Conservation (phyloP, 2,329 filamentous ascomycete species). For the Pezicula rhizophila region DNA sequence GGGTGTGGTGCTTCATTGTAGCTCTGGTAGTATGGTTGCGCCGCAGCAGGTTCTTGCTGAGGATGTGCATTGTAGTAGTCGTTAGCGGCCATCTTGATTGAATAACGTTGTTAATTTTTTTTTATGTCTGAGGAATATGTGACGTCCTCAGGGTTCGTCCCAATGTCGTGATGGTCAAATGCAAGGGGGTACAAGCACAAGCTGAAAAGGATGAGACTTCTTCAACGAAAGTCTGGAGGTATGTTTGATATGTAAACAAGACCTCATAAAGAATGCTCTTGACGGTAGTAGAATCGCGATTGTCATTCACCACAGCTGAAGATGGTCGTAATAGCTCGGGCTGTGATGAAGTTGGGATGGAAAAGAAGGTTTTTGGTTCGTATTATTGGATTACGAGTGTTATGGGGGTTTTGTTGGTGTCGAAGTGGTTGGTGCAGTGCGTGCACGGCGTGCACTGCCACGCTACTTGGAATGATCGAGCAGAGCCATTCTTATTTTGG, state of each 20-base stretch:
- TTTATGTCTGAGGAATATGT: no score
- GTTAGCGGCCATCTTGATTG: constrained; percentile 23
- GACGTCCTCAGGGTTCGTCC: no score
- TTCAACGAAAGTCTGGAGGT: neutral
- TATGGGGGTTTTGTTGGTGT: no score
- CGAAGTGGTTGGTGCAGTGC: no score
- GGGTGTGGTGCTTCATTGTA: constrained; percentile 11
- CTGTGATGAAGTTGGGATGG: no score
- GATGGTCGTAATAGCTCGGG: no score
- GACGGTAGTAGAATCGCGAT: neutral
- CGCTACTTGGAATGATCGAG: no score
- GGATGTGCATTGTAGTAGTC: constrained; percentile 23
- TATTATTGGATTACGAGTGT: no score
- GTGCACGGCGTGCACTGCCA: no score
- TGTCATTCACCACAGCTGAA: no score
- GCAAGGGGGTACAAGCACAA: neutral
- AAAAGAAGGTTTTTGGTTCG: no score
- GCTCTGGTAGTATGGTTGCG: constrained; percentile 8
- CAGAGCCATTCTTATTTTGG: no score
- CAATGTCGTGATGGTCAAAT: neutral
- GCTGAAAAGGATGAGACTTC: neutral
- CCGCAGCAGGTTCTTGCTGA: constrained; percentile 8
- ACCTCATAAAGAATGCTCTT: neutral
- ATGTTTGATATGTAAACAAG: constrained; percentile 5
- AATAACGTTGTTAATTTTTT: neutral